Conservation (phyloP, 2,329 filamentous ascomycete species). For the Metarhizium guizhouense region DNA sequence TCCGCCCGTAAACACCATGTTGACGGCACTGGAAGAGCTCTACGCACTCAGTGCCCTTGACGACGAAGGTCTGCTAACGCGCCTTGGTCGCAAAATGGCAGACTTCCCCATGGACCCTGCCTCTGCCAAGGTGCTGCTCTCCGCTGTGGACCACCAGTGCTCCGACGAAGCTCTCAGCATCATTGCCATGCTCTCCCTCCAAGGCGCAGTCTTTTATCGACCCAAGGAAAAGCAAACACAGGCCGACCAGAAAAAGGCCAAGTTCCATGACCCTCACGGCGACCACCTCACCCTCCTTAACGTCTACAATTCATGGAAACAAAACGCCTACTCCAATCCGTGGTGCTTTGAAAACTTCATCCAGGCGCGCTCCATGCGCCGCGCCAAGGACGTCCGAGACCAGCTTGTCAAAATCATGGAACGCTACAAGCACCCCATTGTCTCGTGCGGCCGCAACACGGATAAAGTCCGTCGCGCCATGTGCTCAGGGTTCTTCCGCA, state of each 20-base stretch:
- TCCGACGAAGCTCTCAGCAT: constrained; percentile 92
- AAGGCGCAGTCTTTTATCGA: constrained; percentile 83
- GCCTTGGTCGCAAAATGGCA: constrained; percentile 91
- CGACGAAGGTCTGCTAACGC: constrained; percentile 87
- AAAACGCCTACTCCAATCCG: constrained; percentile 67
- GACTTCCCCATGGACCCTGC: constrained; percentile 97
- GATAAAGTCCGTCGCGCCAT: constrained; percentile 80
- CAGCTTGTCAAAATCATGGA: constrained; percentile 93
- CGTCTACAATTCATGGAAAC: constrained; percentile 96
- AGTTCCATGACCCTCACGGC: constrained; percentile 91
- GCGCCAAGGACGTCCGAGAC: constrained; percentile 84
- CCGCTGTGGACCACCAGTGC: constrained; percentile 77
- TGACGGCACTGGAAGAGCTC: constrained; percentile 89
- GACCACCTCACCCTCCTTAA: constrained; percentile 94
- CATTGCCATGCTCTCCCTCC: constrained; percentile 85
- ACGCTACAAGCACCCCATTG: constrained; percentile 72
- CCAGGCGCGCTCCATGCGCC: constrained; percentile 78
- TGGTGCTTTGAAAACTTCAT: constrained; percentile 99
- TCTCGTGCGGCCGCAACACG: constrained; percentile 82
- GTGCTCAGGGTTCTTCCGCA: constrained; percentile 92
- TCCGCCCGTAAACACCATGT: constrained; percentile 93
- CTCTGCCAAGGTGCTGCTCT: constrained; percentile 83
- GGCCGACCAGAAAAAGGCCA: constrained; percentile 94
- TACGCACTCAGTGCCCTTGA: constrained; percentile 89
- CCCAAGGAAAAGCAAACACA: constrained; percentile 96